Conservation (phyloP, 106 monocot species). For the Platanthera zijinensis region DNA sequence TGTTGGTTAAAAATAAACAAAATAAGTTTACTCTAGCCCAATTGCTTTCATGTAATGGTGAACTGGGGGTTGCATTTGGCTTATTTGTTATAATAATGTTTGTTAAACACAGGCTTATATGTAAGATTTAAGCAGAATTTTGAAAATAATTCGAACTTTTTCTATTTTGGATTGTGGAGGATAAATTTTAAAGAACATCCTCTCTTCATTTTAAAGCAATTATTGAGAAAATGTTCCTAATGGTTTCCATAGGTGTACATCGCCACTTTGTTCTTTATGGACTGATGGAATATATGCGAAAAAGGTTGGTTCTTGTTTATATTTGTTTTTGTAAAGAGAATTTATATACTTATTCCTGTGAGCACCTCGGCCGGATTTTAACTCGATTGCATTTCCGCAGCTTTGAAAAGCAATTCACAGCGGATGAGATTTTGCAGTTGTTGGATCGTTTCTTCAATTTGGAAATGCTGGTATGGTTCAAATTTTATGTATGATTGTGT, state of each 20-base stretch:
- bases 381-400: constrained; percentile 23
- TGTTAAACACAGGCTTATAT: neutral
- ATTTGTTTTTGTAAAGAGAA: neutral
- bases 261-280: constrained; percentile 93
- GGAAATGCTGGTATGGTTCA: constrained; percentile 75
- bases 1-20: neutral
- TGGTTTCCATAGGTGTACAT: constrained; percentile 54
- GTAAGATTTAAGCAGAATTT: neutral
- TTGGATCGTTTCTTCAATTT: constrained; percentile 92
- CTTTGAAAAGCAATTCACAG: constrained; percentile 64
- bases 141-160: neutral
- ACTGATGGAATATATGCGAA: constrained; percentile 67
- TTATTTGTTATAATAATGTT: neutral
- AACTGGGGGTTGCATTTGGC: neutral
- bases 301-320: constrained; percentile 34
- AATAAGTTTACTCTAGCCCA: neutral
- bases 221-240: neutral
- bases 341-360: too few relatives aligned
- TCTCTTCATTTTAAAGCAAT: neutral
- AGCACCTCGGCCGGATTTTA: neutral
- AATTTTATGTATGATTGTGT: neutral
- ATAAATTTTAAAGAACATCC: neutral
- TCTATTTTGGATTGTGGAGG: neutral
- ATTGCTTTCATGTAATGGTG: neutral
- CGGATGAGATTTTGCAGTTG: constrained; percentile 86